Conservation (phyloP, 352 stramenopile species). For the Phytopythium chamaehyphon region DNA sequence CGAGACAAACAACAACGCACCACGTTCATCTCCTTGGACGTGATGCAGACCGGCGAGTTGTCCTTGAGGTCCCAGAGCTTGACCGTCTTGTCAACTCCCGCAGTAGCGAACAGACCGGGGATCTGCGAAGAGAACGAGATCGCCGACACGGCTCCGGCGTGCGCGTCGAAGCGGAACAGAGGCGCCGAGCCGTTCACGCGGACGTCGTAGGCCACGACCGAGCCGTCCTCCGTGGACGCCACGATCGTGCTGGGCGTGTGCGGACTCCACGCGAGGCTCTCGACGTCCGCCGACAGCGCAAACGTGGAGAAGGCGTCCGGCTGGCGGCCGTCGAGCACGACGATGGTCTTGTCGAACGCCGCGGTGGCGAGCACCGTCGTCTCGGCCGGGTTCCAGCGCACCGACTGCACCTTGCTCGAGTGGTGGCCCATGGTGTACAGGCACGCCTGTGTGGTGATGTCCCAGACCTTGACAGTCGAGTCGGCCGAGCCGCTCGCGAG, state of each 20-base stretch:
- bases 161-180: conserved; percentile 91
- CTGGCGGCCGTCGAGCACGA: conserved; percentile 92
- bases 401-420: conserved; percentile 97
- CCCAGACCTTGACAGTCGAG: conserved; percentile 96
- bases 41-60: conserved; percentile 72
- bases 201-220: conserved; percentile 94
- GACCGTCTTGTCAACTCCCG: conserved; percentile 97
- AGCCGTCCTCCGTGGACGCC: conserved; percentile 93
- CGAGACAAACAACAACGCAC: no score
- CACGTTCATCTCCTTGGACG: conserved; percentile 91
- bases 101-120: conserved; percentile 94
- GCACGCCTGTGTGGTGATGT: conserved; percentile 90
- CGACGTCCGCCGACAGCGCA: conserved; percentile 79
- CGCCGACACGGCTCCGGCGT: conserved; percentile 81
- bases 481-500: conserved; percentile 98
- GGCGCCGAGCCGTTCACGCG: conserved; percentile 91
- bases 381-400: conserved; percentile 96
- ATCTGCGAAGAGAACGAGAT: conserved; percentile 86
- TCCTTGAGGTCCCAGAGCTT: conserved; percentile 95
- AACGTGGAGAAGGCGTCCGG: conserved; percentile 82
- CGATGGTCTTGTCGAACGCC: conserved; percentile 93
- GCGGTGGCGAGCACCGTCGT: conserved; percentile 95
- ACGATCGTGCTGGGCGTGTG: conserved; percentile 92
- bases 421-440: conserved; percentile 98
- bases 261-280: conserved; percentile 93